Base-by-base conservation (phyloP, 2,329 filamentous ascomycete species). In the Byssoonygena ceratinophila region DNA sequence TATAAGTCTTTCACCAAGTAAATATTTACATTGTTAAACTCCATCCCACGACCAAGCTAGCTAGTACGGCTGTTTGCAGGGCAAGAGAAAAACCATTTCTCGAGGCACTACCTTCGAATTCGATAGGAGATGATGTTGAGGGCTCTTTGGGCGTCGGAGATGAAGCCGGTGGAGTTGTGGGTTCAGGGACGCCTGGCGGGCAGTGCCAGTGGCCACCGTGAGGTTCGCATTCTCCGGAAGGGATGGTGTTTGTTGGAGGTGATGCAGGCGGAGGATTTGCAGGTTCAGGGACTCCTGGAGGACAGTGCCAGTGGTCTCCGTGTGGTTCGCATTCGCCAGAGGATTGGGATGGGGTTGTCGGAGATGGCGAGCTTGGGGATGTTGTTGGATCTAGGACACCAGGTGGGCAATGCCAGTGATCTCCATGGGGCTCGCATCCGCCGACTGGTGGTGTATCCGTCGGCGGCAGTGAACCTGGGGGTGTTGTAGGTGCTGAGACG, bases 161-260 rank as follows among this genome's bases (percentile, higher is more conserved):
- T 3, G 40, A 27, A 9, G 27, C 9, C 6, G 37, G 46, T 29
- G 40, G 34, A 37, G 27, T 51, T 1, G 48, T 23, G 8, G 48
- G 48, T 25, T 43, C 34, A 9, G 39, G 46, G 4, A 49, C 46
- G 6, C 46, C 46, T 1, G 46, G 46, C 16, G 46, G 46, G 20
- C 47, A 50, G 16, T 50, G 47, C 49, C 43, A 46, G 49, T 45
- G 49, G 16, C 46, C 40, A 14, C 41, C 49, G 44, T 52, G 49
- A 3, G 49, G 49, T 12, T 29, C 27, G 12, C 49, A 52, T 16
- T 22, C n/a, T n/a, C n/a, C n/a, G n/a, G n/a, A n/a, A n/a, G n/a
- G n/a, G n/a, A n/a, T n/a, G n/a, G n/a, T n/a, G n/a, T n/a, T n/a
- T n/a, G n/a, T n/a, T n/a, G n/a, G n/a, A n/a, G n/a, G n/a, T 14